Conservation (phyloP, 2,329 filamentous ascomycete species). For the Pseudocercospora cruenta region DNA sequence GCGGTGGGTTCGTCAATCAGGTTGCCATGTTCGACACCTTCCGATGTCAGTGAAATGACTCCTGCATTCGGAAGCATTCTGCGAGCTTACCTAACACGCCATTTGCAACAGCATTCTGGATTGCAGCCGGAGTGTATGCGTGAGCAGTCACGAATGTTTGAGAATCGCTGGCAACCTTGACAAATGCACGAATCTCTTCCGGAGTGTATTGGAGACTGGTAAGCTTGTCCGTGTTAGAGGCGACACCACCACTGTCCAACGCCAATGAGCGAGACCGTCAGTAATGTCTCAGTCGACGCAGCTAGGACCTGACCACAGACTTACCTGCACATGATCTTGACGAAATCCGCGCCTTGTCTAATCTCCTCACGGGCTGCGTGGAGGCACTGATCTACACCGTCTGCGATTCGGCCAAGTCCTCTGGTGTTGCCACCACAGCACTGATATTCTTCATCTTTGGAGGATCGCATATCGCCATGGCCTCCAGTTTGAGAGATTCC, state of each 20-base stretch:
- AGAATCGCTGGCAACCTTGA: constrained; percentile 52
- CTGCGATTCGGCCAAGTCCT: constrained; percentile 52
- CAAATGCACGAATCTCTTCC: constrained; percentile 60
- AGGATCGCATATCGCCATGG: constrained; percentile 58
- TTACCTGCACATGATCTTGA: constrained; percentile 63
- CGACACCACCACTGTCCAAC: constrained; percentile 65
- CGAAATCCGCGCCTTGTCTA: constrained; percentile 60
- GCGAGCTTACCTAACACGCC: constrained; percentile 51
- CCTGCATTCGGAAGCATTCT: background rate
- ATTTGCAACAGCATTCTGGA: constrained; percentile 59
- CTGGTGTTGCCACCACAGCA: constrained; percentile 54
- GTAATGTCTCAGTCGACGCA: too few relatives aligned
- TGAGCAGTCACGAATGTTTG: constrained; percentile 62
- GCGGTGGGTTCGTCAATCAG: constrained; percentile 63
- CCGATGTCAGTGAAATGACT: background rate
- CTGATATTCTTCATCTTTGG: constrained; percentile 47
- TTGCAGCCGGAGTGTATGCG: constrained; percentile 59
- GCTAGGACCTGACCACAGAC: constrained; percentile 19
- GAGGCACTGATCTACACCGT: constrained; percentile 61
- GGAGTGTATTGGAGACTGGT: constrained; percentile 60
- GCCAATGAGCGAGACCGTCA: too few relatives aligned
- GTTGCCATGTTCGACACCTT: constrained; percentile 61
- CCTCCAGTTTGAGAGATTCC: constrained; percentile 63
- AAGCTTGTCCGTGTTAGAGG: constrained; percentile 58
- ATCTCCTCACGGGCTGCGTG: constrained; percentile 59